Conservation (phyloP, 164 flowering plant species). For the Tetrastigma voinierianum region DNA sequence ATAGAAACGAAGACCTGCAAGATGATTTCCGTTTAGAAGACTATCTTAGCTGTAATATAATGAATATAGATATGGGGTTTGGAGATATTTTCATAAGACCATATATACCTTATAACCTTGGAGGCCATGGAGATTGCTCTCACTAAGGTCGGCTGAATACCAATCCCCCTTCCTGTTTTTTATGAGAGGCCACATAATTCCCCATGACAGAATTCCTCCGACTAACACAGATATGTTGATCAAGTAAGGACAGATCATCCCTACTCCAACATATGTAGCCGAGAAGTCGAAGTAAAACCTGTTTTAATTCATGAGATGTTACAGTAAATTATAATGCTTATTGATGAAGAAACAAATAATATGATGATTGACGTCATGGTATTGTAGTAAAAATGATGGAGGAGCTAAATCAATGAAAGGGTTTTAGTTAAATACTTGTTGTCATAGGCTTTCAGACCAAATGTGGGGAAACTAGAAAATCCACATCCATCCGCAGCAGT, state of each 20-base stretch:
- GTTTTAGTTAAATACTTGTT: slow-evolving; percentile 11
- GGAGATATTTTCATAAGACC: no score
- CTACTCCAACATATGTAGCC: slow-evolving; percentile 49
- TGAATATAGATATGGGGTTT: no score
- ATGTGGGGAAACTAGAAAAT: slow-evolving; percentile 38
- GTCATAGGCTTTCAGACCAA: slow-evolving; percentile 40
- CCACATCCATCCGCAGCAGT: slow-evolving; percentile 40
- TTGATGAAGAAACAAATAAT: no score
- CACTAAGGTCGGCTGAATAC: slow-evolving; percentile 29
- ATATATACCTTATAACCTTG: slow-evolving; percentile 37
- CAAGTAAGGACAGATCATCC: slow-evolving; percentile 52
- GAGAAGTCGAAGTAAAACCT: slow-evolving; percentile 58
- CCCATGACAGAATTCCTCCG: slow-evolving; percentile 53
- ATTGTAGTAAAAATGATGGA: no score
- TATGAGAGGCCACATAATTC: slow-evolving; percentile 48
- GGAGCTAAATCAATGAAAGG: no score
- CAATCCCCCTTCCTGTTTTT: slow-evolving; percentile 32
- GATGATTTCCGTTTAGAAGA: neutral
- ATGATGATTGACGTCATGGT: no score
- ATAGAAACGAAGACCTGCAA: slow-evolving; percentile 43
- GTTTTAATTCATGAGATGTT: neutral
- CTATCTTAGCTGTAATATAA: no score
- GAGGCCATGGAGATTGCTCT: slow-evolving; percentile 36
- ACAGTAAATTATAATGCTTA: no score
- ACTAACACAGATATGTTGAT: slow-evolving; percentile 41